phyloP scores from a whole-genome alignment of 2,329 filamentous ascomycete genomes.

The Penicillium hordei region DNA sequence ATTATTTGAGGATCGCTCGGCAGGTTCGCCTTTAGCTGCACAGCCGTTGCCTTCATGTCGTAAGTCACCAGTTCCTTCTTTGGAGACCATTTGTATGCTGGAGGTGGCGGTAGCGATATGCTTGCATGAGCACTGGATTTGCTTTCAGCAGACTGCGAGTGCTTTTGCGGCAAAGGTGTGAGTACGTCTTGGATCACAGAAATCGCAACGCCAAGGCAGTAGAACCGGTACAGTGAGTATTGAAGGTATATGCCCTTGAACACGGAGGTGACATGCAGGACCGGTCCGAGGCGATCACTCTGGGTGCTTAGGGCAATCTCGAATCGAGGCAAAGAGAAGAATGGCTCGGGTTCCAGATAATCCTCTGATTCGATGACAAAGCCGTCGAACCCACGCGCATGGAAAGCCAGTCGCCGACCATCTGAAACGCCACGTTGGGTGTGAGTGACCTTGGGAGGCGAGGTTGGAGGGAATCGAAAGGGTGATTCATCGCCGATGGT shows the following conservation, averaged over 20 bases:
- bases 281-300: conserved; percentile 81
- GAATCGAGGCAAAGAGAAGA: conserved; percentile 79
- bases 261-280: conserved; percentile 82
- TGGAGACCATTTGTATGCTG: conserved; percentile 21
- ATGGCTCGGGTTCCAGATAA: conserved; percentile 79
- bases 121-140: conserved; percentile 19
- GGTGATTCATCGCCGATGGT: conserved; percentile 64
- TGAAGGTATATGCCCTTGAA: conserved; percentile 77
- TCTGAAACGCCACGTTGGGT: conserved; percentile 57
- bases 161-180: conserved; percentile 28
- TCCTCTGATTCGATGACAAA: conserved; percentile 88
- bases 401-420: conserved; percentile 76
- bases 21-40: conserved; percentile 87
- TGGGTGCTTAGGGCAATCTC: conserved; percentile 82
- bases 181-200: conserved; percentile 74
- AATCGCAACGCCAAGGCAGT: conserved; percentile 78
- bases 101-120: conserved; percentile 30
- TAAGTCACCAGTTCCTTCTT: conserved; percentile 70
- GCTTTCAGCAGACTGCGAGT: conserved; percentile 10
- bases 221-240: conserved; percentile 93
- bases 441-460: conserved; percentile 46
- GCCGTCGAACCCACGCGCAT: conserved; percentile 80
- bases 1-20: conserved; percentile 88
- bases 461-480: conserved; percentile 53
- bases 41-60: conserved; percentile 75